A percentile compares a stretch with the other conserved stretches of the same genome.
phyloP scores from a whole-genome alignment of 768 basidiomycete genomes.

The Macrolepiota albuminosa region DNA sequence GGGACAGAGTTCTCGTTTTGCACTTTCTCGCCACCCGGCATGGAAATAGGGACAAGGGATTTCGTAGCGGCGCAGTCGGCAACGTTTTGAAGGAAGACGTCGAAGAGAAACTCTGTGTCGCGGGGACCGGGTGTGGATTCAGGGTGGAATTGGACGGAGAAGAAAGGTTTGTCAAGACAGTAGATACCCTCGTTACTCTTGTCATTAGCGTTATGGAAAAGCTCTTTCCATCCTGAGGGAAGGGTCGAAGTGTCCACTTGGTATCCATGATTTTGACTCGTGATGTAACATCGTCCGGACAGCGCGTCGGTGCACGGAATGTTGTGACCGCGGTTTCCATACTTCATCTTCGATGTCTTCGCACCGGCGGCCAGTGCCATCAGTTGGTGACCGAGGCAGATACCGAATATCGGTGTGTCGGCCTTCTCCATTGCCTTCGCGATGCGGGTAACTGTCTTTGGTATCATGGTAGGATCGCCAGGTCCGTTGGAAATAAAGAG shows the following conservation, averaged over 20 bases:
- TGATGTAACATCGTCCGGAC: slow-evolving; percentile 97
- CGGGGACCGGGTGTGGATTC: slow-evolving; percentile 95
- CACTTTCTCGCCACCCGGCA: slow-evolving; percentile 77
- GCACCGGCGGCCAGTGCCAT: slow-evolving; percentile 94
- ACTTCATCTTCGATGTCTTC: slow-evolving; percentile 97
- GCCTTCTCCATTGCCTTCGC: slow-evolving; percentile 62
- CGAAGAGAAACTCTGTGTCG: slow-evolving; percentile 98
- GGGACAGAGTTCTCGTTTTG: slow-evolving; percentile 76
- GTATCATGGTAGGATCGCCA: slow-evolving; percentile 88
- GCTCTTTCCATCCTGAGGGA: slow-evolving; percentile 83
- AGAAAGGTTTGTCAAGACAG: slow-evolving; percentile 88
- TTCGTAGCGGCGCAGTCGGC: slow-evolving; percentile 63
- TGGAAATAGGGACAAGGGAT: slow-evolving; percentile 50
- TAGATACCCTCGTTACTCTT: slow-evolving; percentile 97
- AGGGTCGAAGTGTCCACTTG: slow-evolving; percentile 84
- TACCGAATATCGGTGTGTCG: slow-evolving; percentile 91
- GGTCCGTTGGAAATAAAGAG: slow-evolving; percentile 98
- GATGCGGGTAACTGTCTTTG: slow-evolving; percentile 65
- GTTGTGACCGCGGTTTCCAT: slow-evolving; percentile 98
- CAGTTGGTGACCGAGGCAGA: slow-evolving; percentile 97
- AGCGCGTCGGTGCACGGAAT: slow-evolving; percentile 94
- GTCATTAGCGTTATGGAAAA: slow-evolving; percentile 97
- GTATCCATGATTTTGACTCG: slow-evolving; percentile 98
- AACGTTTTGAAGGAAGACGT: slow-evolving; percentile 91
- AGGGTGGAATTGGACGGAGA: slow-evolving; percentile 99